Evolutionary conservation across 768 basidiomycete species (phyloP), one percentile per base, ranked within the genome.

Genomic region (Rhizopogon rudus): DNA sequence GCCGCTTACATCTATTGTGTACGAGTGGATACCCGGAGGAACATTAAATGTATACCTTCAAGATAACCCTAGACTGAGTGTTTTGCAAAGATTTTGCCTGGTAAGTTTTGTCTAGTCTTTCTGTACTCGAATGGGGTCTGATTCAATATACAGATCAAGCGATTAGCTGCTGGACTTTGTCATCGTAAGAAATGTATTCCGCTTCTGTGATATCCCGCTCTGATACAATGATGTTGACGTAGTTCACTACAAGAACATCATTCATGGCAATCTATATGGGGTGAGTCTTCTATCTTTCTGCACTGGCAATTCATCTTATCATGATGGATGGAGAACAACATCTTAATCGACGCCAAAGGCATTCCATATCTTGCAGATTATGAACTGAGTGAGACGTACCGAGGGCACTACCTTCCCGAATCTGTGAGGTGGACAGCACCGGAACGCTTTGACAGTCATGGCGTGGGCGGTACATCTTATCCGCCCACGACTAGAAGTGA

Each of bases 231-330:
- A 25, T 25, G 25, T 5, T 25, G 33, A 33, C 2, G 16, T 20
- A 68, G 69, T 68, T 6, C 67, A 71, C n/a, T 35, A 25, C 29
- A 22, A 57, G 8, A 44, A 10, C 5, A 45, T 74, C 13, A 48
- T 71, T 2, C 74, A 75, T 51, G 72, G 71, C 8, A 72, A 76
- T 54, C 61, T 75, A 10, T 69, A 74, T 48, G 73, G 70, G 1
- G 71, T 73, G 55, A 13, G 68, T 22, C 22, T 14, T 10, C 9
- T 29, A 17, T 5, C 40, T 37, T 6, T 2, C 14, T 39, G 44
- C 40, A 16, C 5, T 35, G 6, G 2, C 10, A 16, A 22, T 25
- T 6, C 2, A 16, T 37, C 48, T 49, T 6, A 49, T 16, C 14
- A 12, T 16, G 5, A 40, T 31, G 4, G 7, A 4, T 49, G 14